These are phyloP conservation scores for Botryotinia narcissicola DNA, from an alignment of 2,329 filamentous ascomycete genomes.

Conservation along the genomic window DNA sequence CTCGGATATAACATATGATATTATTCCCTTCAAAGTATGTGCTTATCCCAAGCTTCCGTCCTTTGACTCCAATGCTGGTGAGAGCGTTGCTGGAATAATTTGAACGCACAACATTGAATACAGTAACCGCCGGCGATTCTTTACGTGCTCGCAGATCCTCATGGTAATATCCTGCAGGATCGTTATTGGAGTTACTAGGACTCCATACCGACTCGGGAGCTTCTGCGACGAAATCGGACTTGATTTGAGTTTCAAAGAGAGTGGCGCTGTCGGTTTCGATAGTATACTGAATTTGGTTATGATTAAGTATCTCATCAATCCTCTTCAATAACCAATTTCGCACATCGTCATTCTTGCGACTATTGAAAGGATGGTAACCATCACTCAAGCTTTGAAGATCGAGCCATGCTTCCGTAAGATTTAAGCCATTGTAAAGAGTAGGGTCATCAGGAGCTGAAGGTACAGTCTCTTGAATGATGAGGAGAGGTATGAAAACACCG, in stretches of 20 bases:
- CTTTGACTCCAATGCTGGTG: constrained; percentile 39
- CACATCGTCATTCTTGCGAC: constrained; percentile 75
- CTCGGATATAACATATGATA: constrained; percentile 86
- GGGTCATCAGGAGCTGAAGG: constrained; percentile 60
- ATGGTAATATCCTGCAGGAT: constrained; percentile 22
- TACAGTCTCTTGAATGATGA: constrained; percentile 74
- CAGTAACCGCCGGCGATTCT: constrained; percentile 48
- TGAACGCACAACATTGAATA: constrained; percentile 76
- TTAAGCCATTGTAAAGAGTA: constrained; percentile 60
- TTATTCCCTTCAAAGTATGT: constrained; percentile 93
- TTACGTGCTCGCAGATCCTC: constrained; percentile 24
- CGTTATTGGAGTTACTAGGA: constrained; percentile 15
- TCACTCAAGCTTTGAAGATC: constrained; percentile 75
- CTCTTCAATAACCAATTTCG: constrained; percentile 72
- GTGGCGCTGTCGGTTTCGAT: constrained; percentile 39
- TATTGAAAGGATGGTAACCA: constrained; percentile 86
- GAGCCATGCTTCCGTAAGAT: constrained; percentile 81
- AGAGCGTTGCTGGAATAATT: constrained; percentile 70
- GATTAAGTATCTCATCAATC: constrained; percentile 65
- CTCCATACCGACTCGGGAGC: not conserved
- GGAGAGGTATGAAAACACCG: constrained; percentile 68
- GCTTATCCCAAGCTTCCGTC: constrained; percentile 41
- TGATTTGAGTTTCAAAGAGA: not conserved
- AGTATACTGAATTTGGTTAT: constrained; percentile 53
- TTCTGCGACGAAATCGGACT: not conserved